These are phyloP conservation scores for Dactylellina haptotyla DNA, from an alignment of 2,329 filamentous ascomycete genomes.

Conservation along the genomic window DNA sequence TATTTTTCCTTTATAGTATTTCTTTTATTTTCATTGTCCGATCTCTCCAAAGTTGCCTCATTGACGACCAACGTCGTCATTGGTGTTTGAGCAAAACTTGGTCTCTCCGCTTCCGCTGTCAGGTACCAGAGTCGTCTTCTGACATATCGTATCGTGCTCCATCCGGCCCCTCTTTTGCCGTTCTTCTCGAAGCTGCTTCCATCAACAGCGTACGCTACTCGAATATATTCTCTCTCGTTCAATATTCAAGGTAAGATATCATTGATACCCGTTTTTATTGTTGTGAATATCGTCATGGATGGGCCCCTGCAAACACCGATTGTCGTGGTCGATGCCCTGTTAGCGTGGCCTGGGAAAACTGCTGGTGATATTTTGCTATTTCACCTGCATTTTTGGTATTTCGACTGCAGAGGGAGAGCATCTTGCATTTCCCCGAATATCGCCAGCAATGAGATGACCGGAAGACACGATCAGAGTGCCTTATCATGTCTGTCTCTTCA, in stretches of 20 bases:
- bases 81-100: slow-evolving; percentile 32
- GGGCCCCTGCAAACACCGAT: not conserved
- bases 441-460: slow-evolving; percentile 15
- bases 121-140: slow-evolving; percentile 36
- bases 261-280: slow-evolving; percentile 5
- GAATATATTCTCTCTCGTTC: slow-evolving; percentile 35
- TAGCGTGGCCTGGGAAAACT: slow-evolving; percentile 10
- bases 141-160: not conserved
- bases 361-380: slow-evolving; percentile 20
- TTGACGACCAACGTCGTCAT: slow-evolving; percentile 11
- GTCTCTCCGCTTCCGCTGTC: slow-evolving; percentile 45
- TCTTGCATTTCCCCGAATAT: slow-evolving; percentile 34
- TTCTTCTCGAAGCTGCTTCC: slow-evolving; percentile 18
- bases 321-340: not conserved
- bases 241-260: slow-evolving; percentile 19
- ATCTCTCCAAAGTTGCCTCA: not conserved
- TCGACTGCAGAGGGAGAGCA: slow-evolving; percentile 5
- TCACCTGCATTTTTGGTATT: slow-evolving; percentile 6
- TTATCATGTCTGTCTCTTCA: too few relatives aligned
- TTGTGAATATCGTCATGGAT: slow-evolving; percentile 24
- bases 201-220: too few relatives aligned
- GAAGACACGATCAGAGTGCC: too few relatives aligned
- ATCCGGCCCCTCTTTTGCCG: slow-evolving; percentile 15
- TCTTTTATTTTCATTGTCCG: not conserved
- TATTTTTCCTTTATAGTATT: slow-evolving; percentile 10